phyloP scores from a whole-genome alignment of 1,139 yeast genomes.

The Meyerozyma elateridarum region DNA sequence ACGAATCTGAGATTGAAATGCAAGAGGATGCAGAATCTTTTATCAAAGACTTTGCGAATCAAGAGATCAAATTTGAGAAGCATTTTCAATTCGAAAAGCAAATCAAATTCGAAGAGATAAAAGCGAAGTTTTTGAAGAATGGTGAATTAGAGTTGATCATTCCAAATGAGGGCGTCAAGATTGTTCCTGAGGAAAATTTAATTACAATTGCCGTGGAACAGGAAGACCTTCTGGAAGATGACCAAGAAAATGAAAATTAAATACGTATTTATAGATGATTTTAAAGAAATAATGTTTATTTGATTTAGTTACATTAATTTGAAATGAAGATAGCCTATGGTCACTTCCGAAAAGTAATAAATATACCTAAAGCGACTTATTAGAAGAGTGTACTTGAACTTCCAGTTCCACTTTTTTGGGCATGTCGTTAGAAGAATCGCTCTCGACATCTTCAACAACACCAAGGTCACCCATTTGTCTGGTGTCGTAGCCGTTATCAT shows the following conservation, averaged over 20 bases:
- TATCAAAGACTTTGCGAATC: slow-evolving; percentile 36
- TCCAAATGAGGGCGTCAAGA: slow-evolving; percentile 26
- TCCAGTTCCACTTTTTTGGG: background rate
- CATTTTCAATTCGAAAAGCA: slow-evolving; percentile 42
- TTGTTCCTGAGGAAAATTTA: background rate
- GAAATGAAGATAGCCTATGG: no score
- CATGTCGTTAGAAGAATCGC: slow-evolving; percentile 5
- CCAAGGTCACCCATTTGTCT: slow-evolving; percentile 40
- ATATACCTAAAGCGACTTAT: slow-evolving; percentile 1
- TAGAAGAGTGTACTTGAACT: slow-evolving; percentile 1
- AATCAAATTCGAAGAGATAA: slow-evolving; percentile 35
- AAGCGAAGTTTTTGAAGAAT: slow-evolving; percentile 34
- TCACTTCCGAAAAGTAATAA: no score
- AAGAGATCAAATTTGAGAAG: slow-evolving; percentile 43
- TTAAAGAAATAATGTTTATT: background rate
- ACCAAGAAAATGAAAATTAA: background rate
- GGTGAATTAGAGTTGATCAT: slow-evolving; percentile 43
- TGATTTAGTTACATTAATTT: background rate
- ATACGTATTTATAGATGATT: background rate
- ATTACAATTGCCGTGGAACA: background rate
- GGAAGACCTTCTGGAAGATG: background rate
- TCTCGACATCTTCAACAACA: slow-evolving; percentile 13
- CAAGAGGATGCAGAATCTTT: slow-evolving; percentile 39
- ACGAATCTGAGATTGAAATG: slow-evolving; percentile 32
- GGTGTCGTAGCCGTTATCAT: slow-evolving; percentile 54